Evolutionary conservation across 768 basidiomycete genomes (phyloP), one percentile per base, ranked within the genome.

Genomic region (Rhodotorula kratochvilovae): DNA sequence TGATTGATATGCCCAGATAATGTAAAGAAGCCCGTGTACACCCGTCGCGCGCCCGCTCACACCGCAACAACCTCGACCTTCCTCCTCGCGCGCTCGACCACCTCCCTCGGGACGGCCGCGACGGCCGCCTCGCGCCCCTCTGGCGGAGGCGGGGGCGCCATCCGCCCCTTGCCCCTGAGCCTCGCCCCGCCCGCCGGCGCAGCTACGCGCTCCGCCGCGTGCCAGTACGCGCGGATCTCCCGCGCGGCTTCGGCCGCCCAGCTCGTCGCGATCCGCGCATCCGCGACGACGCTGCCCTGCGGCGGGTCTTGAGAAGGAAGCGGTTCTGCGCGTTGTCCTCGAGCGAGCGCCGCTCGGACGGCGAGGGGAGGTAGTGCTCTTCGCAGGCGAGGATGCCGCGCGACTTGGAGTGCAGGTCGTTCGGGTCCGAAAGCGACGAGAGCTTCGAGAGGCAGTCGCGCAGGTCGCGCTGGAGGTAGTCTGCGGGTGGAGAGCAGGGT

Each of bases 391-490:
- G 42, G 0, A 46, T 43, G 13, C 73, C 73, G 33, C 69, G 69
- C 4, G 58, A 48, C 42, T 70, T 70, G 5, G 69, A 16, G 23
- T 62, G 55, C 16, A 66, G 39, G 25, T 63, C 63, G 43, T 65
- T 64, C 31, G 73, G 73, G 48, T 74, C 73, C 23, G 67, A 25
- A 17, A 74, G 54, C 13, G 54, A 57, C 36, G 57, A 55, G 6
- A 74, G 39, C 42, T 74, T 70, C 16, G 61, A 55, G 50, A 68
- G 48, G 50, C 69, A 74, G 59, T 74, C 69, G 25, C 31, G 17
- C 8, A 74, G 66, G 48, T 74, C 69, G 10, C 73, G 73, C 39
- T 71, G 73, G 31, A 71, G 33, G 67, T 66, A 74, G 59, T 74
- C 73, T 74, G 66, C 13, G 33, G 35, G 16, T 50, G 5, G 54